Base-by-base conservation (phyloP, 1,139 yeast species). In the Scheffersomyces titani region DNA sequence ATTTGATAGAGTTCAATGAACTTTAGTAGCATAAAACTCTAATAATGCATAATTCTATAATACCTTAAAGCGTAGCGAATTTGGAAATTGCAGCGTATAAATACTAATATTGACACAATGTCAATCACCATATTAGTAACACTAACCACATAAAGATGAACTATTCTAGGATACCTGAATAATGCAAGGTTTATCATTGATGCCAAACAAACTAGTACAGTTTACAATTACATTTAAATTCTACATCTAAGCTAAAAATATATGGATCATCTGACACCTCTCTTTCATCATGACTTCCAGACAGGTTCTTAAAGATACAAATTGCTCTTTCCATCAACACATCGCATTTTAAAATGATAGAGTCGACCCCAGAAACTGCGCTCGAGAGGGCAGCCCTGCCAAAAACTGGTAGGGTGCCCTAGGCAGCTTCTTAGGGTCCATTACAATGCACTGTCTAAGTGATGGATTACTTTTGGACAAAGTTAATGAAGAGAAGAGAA, bases 381-480 rank as follows among this genome's bases (percentile, higher is more conserved):
- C 52, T 51, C 59, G 53, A 45, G 56, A 56, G 61, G 52, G 52
- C 56, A 50, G 36, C 56, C 55, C 51, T 45, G 47, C 47, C 75
- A 70, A 73, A 65, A 69, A 70, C 75, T 70, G 71, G 54, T 22
- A 46, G 49, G 24, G 22, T 22, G 22, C 24, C 49, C 49, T 46
- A n/a, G 49, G 49, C 24, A 46, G 59, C 56, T 51, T 57, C 51
- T 54, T 56, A 55, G 55, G 58, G 67, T 65, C 73, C 78, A 62
- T 59, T 59, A 55, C 59, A 54, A 69, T 76, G 83, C 80, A 80
- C 84, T 80, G 84, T 80, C 84, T 78, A 72, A 61, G 81, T 74
- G 82, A 77, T 76, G 83, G 83, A 77, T 63, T 66, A 77, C 81
- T 76, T 79, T 79, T 77, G 83, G 83, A 79, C 83, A 78, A 79